phyloP scores from a whole-genome alignment of 192 early-diverging fungal species.

The Linnemannia exigua region DNA sequence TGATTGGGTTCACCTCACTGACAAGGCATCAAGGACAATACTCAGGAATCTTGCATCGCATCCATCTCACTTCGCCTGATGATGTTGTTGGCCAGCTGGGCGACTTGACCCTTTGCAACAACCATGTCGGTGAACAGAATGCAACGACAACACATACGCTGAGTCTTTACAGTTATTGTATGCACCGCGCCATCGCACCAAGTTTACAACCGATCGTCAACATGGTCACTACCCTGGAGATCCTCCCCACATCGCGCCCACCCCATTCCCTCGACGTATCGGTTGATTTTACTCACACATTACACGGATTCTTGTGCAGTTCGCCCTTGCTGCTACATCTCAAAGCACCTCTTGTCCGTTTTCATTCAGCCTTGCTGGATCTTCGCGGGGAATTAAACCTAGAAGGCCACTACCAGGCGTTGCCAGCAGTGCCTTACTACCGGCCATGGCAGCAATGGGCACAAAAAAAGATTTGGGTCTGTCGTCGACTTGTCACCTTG shows the following conservation, averaged over 20 bases:
- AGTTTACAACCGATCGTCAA: not conserved
- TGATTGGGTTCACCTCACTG: not conserved
- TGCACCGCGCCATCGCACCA: not conserved
- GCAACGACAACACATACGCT: not conserved
- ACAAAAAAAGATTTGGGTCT: conserved; percentile 18
- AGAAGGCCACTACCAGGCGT: not conserved
- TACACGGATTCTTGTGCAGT: conserved; percentile 11
- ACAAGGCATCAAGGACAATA: not conserved
- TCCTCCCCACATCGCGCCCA: not conserved
- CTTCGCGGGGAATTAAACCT: not conserved
- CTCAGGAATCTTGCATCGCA: not conserved
- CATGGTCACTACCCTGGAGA: not conserved
- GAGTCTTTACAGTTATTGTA: not conserved
- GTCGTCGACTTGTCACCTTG: conserved; percentile 7
- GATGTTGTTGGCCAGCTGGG: not conserved
- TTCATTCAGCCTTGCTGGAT: conserved; percentile 9
- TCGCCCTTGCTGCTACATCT: conserved; percentile 19
- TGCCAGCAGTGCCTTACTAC: too few relatives aligned
- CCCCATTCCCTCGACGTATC: not conserved
- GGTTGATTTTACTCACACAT: not conserved
- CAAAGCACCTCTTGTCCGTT: not conserved
- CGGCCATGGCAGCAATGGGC: not conserved
- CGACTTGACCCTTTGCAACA: not conserved
- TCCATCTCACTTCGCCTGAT: not conserved
- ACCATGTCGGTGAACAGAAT: not conserved